phyloP scores from a whole-genome alignment of 345 rosid species.

The Erodium maritimum region DNA sequence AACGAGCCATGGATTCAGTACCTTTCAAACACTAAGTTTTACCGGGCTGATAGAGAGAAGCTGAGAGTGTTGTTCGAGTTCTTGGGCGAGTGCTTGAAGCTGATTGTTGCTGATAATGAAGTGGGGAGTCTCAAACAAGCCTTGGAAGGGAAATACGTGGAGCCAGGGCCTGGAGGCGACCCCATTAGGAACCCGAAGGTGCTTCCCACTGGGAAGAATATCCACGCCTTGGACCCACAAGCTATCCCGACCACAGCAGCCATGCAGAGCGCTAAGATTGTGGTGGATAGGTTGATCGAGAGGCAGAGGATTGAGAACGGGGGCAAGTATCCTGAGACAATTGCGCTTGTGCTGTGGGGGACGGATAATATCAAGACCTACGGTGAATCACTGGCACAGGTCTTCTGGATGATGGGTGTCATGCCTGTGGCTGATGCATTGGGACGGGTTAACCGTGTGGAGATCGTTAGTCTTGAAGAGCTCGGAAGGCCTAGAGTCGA shows the following conservation, averaged over 20 bases:
- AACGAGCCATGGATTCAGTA: constrained; percentile 95
- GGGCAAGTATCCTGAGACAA: constrained; percentile 86
- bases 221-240: constrained; percentile 96
- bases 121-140: constrained; percentile 89
- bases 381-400: constrained; percentile 94
- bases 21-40: constrained; percentile 74
- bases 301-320: constrained; percentile 82
- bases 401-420: constrained; percentile 97
- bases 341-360: constrained; percentile 97
- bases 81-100: constrained; percentile 79
- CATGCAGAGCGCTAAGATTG: constrained; percentile 86
- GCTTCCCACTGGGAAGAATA: constrained; percentile 94
- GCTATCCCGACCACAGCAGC: constrained; percentile 96
- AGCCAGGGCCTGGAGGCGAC: constrained; percentile 99
- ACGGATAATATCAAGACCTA: constrained; percentile 96
- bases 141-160: constrained; percentile 81
- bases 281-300: constrained; percentile 80
- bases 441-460: constrained; percentile 90
- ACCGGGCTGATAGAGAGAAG: constrained; percentile 77
- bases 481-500: constrained; percentile 98
- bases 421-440: constrained; percentile 79
- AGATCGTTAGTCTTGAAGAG: constrained; percentile 82
- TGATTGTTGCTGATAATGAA: constrained; percentile 89
- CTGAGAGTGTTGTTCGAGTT: constrained; percentile 67
- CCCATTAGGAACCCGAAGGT: constrained; percentile 98